These are phyloP conservation scores for Pseudophaeomoniella oleicola DNA, from an alignment of 2,329 filamentous ascomycete species.

Conservation along the genomic window DNA sequence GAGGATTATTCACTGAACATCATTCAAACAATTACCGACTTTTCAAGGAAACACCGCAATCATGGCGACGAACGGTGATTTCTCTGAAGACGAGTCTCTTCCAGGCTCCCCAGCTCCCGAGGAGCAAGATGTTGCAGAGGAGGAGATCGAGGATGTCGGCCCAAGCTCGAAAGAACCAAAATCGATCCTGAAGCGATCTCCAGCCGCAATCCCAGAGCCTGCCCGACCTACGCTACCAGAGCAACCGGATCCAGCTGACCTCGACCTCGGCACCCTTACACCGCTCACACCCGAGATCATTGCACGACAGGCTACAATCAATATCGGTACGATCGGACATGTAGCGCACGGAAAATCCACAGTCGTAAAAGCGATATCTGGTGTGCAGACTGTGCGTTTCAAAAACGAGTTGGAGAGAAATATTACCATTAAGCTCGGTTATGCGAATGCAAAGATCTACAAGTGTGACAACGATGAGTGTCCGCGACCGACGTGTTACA, in stretches of 20 bases:
- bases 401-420: slow-evolving; percentile 99
- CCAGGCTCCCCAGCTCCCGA: slow-evolving; percentile 38
- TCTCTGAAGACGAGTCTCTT: slow-evolving; percentile 32
- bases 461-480: slow-evolving; percentile 88
- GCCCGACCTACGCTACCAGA: slow-evolving; percentile 59
- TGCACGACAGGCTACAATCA: slow-evolving; percentile 93
- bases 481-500: slow-evolving; percentile 87
- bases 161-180: slow-evolving; percentile 57
- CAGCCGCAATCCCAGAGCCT: slow-evolving; percentile 39
- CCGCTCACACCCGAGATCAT: slow-evolving; percentile 95
- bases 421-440: slow-evolving; percentile 99
- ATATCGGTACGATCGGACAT: slow-evolving; percentile 96
- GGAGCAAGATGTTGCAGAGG: slow-evolving; percentile 26
- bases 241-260: slow-evolving; percentile 80
- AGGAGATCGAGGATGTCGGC: slow-evolving; percentile 37
- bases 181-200: slow-evolving; percentile 71
- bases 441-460: slow-evolving; percentile 99
- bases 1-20: background rate
- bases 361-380: slow-evolving; percentile 97
- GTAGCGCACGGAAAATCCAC: slow-evolving; percentile 98
- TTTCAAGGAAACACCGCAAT: slow-evolving; percentile 4
- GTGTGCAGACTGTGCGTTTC: slow-evolving; percentile 96
- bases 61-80: slow-evolving; percentile 20
- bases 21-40: too few species aligned
- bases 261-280: slow-evolving; percentile 67